Conservation (phyloP, 2,329 filamentous ascomycete genomes). For the Triangularia verruculosa region DNA sequence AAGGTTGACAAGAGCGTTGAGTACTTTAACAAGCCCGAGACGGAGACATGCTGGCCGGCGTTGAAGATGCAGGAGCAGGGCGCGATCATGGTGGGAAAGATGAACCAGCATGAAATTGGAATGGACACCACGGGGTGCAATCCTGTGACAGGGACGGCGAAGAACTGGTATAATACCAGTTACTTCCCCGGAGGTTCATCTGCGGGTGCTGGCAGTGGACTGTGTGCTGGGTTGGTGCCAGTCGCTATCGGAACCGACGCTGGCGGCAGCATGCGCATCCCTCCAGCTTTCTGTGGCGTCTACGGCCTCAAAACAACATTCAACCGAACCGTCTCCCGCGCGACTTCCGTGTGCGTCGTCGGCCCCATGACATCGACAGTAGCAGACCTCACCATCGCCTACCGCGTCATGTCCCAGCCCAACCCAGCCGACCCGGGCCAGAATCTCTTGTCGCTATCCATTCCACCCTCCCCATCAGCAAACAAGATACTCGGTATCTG, state of each 20-base stretch:
- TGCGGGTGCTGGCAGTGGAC: constrained; percentile 69
- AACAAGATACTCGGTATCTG: constrained; percentile 69
- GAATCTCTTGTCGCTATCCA: constrained; percentile 59
- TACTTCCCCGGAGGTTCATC: constrained; percentile 84
- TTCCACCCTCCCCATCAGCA: constrained; percentile 40
- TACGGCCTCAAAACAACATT: constrained; percentile 81
- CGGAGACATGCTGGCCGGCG: constrained; percentile 67
- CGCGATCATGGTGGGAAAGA: constrained; percentile 71
- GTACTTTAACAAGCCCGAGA: constrained; percentile 48
- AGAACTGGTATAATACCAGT: constrained; percentile 70
- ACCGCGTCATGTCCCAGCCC: constrained; percentile 72
- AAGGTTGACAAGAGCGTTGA: constrained; percentile 53
- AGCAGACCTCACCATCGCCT: constrained; percentile 76
- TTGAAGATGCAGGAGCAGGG: constrained; percentile 69
- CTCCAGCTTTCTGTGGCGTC: constrained; percentile 70
- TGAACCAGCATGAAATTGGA: constrained; percentile 78
- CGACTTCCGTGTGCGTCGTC: constrained; percentile 57
- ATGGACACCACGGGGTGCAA: constrained; percentile 83
- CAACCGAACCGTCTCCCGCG: constrained; percentile 60
- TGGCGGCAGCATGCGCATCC: constrained; percentile 70
- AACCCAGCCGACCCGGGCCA: constrained; percentile 62
- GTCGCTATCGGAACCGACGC: constrained; percentile 73
- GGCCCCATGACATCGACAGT: constrained; percentile 76
- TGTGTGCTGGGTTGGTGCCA: constrained; percentile 70
- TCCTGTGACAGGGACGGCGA: constrained; percentile 67